Base-by-base conservation (phyloP, 2,329 filamentous ascomycete genomes). In the Emydomyces testavorans region DNA sequence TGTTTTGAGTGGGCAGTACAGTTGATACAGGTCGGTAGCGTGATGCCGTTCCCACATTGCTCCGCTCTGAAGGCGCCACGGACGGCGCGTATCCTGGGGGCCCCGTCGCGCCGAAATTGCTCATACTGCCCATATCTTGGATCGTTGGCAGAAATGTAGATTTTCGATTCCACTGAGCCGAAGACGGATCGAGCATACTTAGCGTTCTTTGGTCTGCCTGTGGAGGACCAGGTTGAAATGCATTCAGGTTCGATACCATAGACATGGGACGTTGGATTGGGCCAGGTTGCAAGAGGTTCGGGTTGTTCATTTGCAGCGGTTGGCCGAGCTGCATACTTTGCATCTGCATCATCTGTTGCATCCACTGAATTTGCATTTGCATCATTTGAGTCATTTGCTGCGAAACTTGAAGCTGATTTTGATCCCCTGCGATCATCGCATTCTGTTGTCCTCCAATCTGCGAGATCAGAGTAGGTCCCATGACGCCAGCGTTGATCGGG, bases 361-460 rank as follows among this genome's bases (percentile, higher is more conserved):
- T 90, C 67, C 88, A 88, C 62, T 93, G 85, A 83, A 93, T 89
- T 63, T 94, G 87, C 82, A 92, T 87, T 61, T 88, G 83, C 83
- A 90, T 88, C 67, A 90, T 88, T 58, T 86, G 82, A 48, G 78
- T 76, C 85, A 90, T 89, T 60, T 89, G 83, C 59, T 87, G 82
- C 5, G 78, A 82, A 74, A 92, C 83, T 56, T 89, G 81, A 35
- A 89, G 74, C 57, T 90, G 84, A 23, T 81, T 80, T 61, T 85
- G 82, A 52, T 87, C 82, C 18, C 76, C 77, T 10, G 56, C 60
- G 29, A 55, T 36, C 21, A 29, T 36, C n/a, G 26, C 11, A 35
- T 38, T 34, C 3, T 38, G 40, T 6, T 28, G 47, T 23, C 58
- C 50, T 26, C 51, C 47, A 16, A 51, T 47, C 13, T 51, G 46